phyloP scores from a whole-genome alignment of 106 monocot genomes.

The Dioscorea dumetorum region DNA sequence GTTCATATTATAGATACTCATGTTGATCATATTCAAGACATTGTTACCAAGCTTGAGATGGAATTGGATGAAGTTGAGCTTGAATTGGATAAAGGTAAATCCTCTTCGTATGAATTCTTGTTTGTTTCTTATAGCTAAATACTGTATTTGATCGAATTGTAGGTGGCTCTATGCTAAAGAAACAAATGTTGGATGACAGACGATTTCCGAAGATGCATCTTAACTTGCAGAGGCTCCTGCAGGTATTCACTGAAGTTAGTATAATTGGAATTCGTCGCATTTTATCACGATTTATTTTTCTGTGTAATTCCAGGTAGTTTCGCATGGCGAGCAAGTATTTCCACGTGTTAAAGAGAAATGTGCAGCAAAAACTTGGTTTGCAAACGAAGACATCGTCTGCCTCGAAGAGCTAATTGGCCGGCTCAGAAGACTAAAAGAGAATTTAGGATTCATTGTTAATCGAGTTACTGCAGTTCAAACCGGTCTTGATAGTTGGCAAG shows the following conservation, averaged over 20 bases:
- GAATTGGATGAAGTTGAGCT: slow-evolving; percentile 62
- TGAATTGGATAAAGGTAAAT: slow-evolving; percentile 56
- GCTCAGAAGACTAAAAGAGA: slow-evolving; percentile 81
- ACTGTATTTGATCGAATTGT: neutral
- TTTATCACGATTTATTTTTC: too few species aligned
- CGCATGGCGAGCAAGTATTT: slow-evolving; percentile 96
- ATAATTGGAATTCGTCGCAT: too few species aligned
- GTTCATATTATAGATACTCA: slow-evolving; percentile 63
- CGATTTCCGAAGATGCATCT: slow-evolving; percentile 93
- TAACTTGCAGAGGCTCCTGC: slow-evolving; percentile 78
- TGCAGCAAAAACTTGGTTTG: slow-evolving; percentile 73
- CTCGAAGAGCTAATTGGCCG: slow-evolving; percentile 85
- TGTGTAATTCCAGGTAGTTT: slow-evolving; percentile 60
- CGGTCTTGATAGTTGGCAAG: slow-evolving; percentile 96
- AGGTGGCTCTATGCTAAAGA: slow-evolving; percentile 79
- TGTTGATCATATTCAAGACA: slow-evolving; percentile 66
- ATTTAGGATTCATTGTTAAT: slow-evolving; percentile 79
- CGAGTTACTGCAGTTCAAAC: slow-evolving; percentile 91
- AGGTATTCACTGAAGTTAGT: slow-evolving; percentile 25
- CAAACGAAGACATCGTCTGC: slow-evolving; percentile 52
- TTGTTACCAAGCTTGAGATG: slow-evolving; percentile 56
- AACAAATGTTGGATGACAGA: slow-evolving; percentile 92
- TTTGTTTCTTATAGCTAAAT: neutral
- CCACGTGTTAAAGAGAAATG: slow-evolving; percentile 95
- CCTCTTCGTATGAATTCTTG: too few species aligned